These are phyloP conservation scores for Mortierella sp. DNA, from an alignment of 371 early-diverging fungal species.

Conservation along the genomic window DNA sequence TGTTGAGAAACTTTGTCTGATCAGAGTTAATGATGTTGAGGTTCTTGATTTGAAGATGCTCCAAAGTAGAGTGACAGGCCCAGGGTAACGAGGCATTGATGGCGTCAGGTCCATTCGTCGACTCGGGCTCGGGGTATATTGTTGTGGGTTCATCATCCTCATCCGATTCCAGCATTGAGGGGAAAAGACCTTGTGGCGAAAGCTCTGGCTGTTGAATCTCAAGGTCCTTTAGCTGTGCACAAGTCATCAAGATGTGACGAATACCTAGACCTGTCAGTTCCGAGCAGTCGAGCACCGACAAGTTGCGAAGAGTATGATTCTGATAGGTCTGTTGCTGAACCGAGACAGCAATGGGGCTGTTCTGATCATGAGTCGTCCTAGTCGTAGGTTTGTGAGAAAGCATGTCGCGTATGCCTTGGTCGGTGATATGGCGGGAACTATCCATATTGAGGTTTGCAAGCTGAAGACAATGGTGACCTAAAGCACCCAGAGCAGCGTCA, in stretches of 20 bases:
- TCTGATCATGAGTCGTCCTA: background rate
- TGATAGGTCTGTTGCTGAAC: constrained; percentile 14
- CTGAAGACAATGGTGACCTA: constrained; percentile 21
- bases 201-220: constrained; percentile 51
- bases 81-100: constrained; percentile 12
- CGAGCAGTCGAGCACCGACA: constrained; percentile 35
- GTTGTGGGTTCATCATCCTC: constrained; percentile 17
- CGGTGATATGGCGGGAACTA: constrained; percentile 43
- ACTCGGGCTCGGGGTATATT: constrained; percentile 23
- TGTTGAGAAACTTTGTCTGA: constrained; percentile 34
- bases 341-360: background rate
- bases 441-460: constrained; percentile 30
- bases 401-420: constrained; percentile 43
- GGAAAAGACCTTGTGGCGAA: constrained; percentile 43
- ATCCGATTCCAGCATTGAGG: constrained; percentile 28
- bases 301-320: constrained; percentile 18
- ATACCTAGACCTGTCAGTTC: constrained; percentile 49
- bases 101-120: background rate
- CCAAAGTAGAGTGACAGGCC: constrained; percentile 39
- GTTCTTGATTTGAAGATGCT: constrained; percentile 35
- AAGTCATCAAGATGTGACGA: constrained; percentile 36
- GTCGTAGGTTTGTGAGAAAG: constrained; percentile 16
- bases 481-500: constrained; percentile 24
- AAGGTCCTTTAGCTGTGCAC: constrained; percentile 27
- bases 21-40: constrained; percentile 27